Evolutionary conservation across 768 basidiomycete genomes (phyloP).

Genomic region (Saitozyma podzolica): DNA sequence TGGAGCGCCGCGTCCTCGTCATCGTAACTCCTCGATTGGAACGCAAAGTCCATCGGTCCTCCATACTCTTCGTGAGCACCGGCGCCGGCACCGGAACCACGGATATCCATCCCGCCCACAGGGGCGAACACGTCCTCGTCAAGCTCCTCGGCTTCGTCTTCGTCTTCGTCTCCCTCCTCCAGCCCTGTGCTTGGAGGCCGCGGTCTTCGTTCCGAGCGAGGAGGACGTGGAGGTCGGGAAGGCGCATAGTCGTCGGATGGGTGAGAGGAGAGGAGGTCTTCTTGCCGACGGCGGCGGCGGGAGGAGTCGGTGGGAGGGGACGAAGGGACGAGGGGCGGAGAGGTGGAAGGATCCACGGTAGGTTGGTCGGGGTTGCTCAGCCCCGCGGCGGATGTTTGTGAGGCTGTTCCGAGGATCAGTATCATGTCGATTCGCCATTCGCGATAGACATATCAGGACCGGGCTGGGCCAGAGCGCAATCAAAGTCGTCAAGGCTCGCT

Average conservation of each 20-base stretch:
- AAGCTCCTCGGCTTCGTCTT: constrained; percentile 16
- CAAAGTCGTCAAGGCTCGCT: too few relatives aligned
- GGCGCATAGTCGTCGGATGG: constrained; percentile 8
- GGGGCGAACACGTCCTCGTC: constrained; percentile 19
- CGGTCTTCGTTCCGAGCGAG: not conserved
- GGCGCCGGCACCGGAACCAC: not conserved
- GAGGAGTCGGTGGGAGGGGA: constrained; percentile 20
- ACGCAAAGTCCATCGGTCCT: constrained; percentile 34
- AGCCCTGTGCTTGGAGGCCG: not conserved
- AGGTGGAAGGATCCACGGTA: constrained; percentile 24
- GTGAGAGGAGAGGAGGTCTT: constrained; percentile 23
- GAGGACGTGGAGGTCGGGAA: not conserved
- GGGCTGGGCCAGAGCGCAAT: too few relatives aligned
- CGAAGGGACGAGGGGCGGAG: constrained; percentile 12
- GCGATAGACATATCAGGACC: too few relatives aligned
- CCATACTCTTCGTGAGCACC: constrained; percentile 22
- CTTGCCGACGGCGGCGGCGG: constrained; percentile 26
- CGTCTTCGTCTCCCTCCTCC: constrained; percentile 18
- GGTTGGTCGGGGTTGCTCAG: constrained; percentile 29
- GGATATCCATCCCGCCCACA: constrained; percentile 1
- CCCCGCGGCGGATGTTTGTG: constrained; percentile 1
- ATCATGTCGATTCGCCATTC: too few relatives aligned
- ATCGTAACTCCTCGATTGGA: constrained; percentile 55
- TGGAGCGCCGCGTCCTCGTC: constrained; percentile 86
- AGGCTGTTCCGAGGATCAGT: not conserved